Conservation (phyloP, 2,329 filamentous ascomycete genomes). For the Botrytis deweyae region DNA sequence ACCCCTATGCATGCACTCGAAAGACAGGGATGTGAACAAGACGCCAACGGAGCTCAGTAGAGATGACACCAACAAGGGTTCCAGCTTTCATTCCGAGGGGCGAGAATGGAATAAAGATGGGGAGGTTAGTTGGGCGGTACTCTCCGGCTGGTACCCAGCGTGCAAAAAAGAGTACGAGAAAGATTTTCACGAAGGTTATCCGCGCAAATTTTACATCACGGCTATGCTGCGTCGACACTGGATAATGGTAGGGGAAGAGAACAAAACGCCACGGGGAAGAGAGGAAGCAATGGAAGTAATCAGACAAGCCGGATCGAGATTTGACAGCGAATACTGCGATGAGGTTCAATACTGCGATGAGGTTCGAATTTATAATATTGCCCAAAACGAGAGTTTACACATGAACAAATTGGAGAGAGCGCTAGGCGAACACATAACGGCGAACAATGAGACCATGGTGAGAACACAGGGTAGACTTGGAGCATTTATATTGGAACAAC, state of each 20-base stretch:
- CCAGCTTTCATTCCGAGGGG: neutral
- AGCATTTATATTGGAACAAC: neutral
- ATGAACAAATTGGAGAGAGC: neutral
- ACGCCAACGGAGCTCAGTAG: neutral
- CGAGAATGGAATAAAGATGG: neutral
- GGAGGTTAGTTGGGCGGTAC: neutral
- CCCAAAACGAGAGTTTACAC: neutral
- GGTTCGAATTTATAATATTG: neutral
- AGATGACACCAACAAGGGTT: neutral
- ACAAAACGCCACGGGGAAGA: neutral
- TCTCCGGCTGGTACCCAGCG: neutral
- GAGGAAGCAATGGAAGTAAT: neutral
- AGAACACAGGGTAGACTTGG: neutral
- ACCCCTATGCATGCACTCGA: neutral
- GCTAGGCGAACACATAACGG: neutral
- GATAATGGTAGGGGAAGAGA: neutral
- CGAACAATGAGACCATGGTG: neutral
- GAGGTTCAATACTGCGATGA: neutral
- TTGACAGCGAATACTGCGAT: neutral
- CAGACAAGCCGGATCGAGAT: neutral
- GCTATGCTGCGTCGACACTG: neutral
- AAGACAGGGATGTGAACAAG: neutral
- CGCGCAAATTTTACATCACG: neutral
- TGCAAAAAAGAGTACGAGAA: neutral
- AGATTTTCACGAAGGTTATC: fast-evolving